Evolutionary conservation across 1,284 basidiomycete species (phyloP), one percentile per base, ranked within the genome.

Genomic region (Trichosporon ovoides): DNA sequence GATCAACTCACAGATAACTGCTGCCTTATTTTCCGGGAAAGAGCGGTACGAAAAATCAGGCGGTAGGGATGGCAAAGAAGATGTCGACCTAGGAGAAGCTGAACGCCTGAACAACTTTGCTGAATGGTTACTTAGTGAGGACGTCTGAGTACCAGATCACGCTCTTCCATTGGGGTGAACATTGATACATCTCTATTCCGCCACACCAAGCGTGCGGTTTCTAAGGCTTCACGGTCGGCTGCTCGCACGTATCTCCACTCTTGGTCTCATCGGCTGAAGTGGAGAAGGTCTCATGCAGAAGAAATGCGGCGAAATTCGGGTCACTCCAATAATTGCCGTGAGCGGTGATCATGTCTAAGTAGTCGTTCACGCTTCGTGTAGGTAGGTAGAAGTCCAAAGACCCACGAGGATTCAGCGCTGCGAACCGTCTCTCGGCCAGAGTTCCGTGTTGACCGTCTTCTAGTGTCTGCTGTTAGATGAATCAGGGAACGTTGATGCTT

Each of bases 41-140:
- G 87, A 93, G 66, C 81, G 86, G 52, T 98, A 89, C 80, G 83
- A 81, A 64, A 87, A 87, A 59, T 87, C 84, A 58, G 88, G 87
- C 16, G 66, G 60, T n/a, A 65, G 28, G 53, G n/a, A n/a, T n/a
- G 16, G 52, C 53, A 66, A 53, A 1, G 68, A 66, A 33, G 85
- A 82, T 0, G 85, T 85, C 11, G 77, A 73, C 16, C 66, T 67
- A 22, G 87, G 86, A 53, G 91, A 95, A 75, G 87, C 89, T 80
- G 83, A 85, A 69, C 83, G 93, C 49, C 74, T 95, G 69, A 90
- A 93, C 57, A 84, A 87, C 71, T 96, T 95, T 72, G 90, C 90
- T 0, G 78, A 86, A 31, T 97, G 91, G 91, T 79, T 97, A 43
- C 78, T 79, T 7, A 73, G 75, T 37, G 72, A 69, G 1, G 70